These are phyloP conservation scores for Lojkania enalia DNA, from an alignment of 2,329 filamentous ascomycete species.

Conservation along the genomic window DNA sequence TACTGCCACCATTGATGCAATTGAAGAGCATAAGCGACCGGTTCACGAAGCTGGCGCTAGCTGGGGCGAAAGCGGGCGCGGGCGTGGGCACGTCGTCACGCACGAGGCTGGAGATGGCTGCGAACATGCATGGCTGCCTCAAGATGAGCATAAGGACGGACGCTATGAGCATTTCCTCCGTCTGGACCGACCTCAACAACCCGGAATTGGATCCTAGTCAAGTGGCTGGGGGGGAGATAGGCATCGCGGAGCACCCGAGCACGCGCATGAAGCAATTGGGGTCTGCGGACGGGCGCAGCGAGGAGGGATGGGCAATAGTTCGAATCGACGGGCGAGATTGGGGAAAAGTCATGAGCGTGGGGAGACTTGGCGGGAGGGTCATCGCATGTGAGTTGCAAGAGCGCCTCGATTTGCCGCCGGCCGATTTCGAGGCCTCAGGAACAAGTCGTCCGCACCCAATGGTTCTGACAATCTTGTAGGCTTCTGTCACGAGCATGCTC, in stretches of 20 bases:
- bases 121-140: conserved; percentile 91
- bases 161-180: conserved; percentile 78
- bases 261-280: conserved; percentile 70
- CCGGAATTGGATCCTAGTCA: conserved; percentile 82
- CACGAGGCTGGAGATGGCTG: conserved; percentile 76
- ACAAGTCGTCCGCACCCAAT: neutral
- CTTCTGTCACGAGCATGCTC: conserved; percentile 76
- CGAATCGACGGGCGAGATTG: conserved; percentile 92
- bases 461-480: conserved; percentile 42
- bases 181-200: conserved; percentile 85
- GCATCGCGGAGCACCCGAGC: conserved; percentile 77
- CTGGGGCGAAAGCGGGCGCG: conserved; percentile 42
- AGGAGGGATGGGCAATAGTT: conserved; percentile 85
- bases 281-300: conserved; percentile 64
- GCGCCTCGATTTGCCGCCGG: conserved; percentile 7
- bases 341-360: conserved; percentile 91
- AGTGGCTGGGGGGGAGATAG: conserved; percentile 65
- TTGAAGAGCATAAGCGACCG: conserved; percentile 93
- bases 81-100: conserved; percentile 30
- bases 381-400: conserved; percentile 71
- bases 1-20: conserved; percentile 82
- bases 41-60: conserved; percentile 77
- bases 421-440: conserved; percentile 7
- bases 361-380: conserved; percentile 82
- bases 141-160: conserved; percentile 81